Evolutionary conservation across 2,329 filamentous ascomycete genomes (phyloP), one percentile per base, ranked within the genome.

Genomic region (Ceratocystis smalleyi): DNA sequence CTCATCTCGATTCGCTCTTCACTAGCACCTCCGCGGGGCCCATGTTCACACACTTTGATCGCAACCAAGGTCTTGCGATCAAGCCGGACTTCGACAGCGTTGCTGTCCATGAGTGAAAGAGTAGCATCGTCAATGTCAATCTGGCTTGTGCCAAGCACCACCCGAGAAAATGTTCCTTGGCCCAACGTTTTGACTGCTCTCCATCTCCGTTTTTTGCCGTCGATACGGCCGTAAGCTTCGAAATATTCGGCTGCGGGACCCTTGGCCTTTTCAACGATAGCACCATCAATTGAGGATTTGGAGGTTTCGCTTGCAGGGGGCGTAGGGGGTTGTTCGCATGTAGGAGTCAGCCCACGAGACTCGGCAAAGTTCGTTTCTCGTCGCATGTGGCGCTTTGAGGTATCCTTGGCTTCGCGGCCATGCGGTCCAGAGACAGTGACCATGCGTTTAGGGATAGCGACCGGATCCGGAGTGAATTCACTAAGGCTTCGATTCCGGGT

Each of bases 11-110:
- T 86, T 47, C 94, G 85, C 70, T 96, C 89, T 72, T 96, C 91
- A 60, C 94, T 94, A 3, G 91, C 92, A 57, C 92, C 92, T 62
- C 94, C 94, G 27, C 89, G 89, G 0, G 94, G 92, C 2, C 92
- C 94, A 74, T 96, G 91, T 73, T 96, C 90, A 72, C 95, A 92
- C 55, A 99, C 85, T 74, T 99, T 99, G 71, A 99, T 85, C 1
- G 94, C 94, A 2, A 97, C 94, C 15, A 99, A 78, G 62, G 88
- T 89, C 71, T 86, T 88, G n/a, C 85, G 84, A 68, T 88, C 71
- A n/a, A 74, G 69, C 4, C 70, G 69, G 51, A 71, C 69, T 40
- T 74, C 71, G 0, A 60, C 64, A 27, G 35, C 43, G 74, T 60
- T 67, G 68, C 67, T 63, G 72, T 64, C 68, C 70, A 77, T 61